phyloP scores from a whole-genome alignment of 495 filamentous ascomycete species.

The Arthonia radiata region DNA sequence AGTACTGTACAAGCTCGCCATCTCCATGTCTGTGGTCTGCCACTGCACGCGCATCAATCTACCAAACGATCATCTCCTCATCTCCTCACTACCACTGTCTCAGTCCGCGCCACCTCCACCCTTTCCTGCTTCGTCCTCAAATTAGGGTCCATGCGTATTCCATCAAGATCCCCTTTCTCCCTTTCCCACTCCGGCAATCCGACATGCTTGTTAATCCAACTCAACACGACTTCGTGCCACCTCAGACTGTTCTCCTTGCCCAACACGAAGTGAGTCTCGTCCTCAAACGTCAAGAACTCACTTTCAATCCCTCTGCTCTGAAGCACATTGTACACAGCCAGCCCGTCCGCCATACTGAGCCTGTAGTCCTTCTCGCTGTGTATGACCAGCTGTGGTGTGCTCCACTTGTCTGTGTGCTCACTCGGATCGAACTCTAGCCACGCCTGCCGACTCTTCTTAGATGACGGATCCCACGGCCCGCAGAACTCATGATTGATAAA shows the following conservation, averaged over 20 bases:
- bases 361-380: conserved; percentile 22
- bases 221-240: conserved; percentile 75
- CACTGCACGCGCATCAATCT: too few species aligned
- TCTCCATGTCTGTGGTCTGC: too few species aligned
- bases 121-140: too few species aligned
- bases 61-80: too few species aligned
- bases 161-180: too few species aligned
- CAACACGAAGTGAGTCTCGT: conserved; percentile 71
- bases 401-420: conserved; percentile 12
- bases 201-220: conserved; percentile 93
- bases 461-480: conserved; percentile 18
- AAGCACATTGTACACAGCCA: conserved; percentile 22
- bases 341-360: conserved; percentile 18
- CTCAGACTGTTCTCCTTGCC: conserved; percentile 75
- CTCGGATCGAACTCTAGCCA: conserved; percentile 21
- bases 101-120: too few species aligned
- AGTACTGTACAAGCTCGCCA: too few species aligned
- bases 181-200: too few species aligned
- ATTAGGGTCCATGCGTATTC: too few species aligned
- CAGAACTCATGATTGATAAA: conserved; percentile 17
- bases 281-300: conserved; percentile 73
- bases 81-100: too few species aligned
- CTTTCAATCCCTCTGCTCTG: conserved; percentile 29
- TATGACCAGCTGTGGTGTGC: conserved; percentile 22
- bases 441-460: too few species aligned